A percentile compares a stretch with the other conserved stretches of the same genome.
These are phyloP conservation scores for Yamadazyma buinensis DNA, from an alignment of 1,139 yeast genomes.

Conservation along the genomic window DNA sequence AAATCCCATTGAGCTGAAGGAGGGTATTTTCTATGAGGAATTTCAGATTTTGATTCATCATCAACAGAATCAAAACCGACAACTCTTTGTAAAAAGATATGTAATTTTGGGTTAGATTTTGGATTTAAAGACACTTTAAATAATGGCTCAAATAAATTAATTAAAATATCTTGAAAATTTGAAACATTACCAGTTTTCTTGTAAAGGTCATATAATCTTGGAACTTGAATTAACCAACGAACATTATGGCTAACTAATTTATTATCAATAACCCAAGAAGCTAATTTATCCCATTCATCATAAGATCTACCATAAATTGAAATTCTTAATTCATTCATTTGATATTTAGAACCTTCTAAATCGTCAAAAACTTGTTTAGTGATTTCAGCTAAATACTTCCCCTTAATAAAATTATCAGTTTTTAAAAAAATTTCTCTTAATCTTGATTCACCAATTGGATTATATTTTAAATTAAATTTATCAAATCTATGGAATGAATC, in stretches of 20 bases:
- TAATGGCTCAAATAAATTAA: slow-evolving; percentile 81
- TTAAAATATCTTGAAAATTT: slow-evolving; percentile 72
- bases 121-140: slow-evolving; percentile 90
- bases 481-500: slow-evolving; percentile 98
- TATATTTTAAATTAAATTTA: slow-evolving; percentile 93
- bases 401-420: slow-evolving; percentile 89
- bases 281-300: slow-evolving; percentile 94
- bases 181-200: slow-evolving; percentile 69
- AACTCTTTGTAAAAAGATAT: slow-evolving; percentile 84
- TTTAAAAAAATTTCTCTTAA: slow-evolving; percentile 91
- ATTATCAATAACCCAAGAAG: slow-evolving; percentile 92
- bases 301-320: slow-evolving; percentile 87
- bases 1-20: slow-evolving; percentile 78
- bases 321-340: slow-evolving; percentile 94
- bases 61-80: slow-evolving; percentile 98
- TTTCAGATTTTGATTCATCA: slow-evolving; percentile 91
- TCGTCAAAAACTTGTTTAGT: slow-evolving; percentile 92
- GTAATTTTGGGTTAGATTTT: slow-evolving; percentile 78
- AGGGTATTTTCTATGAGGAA: slow-evolving; percentile 78
- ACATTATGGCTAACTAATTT: slow-evolving; percentile 90
- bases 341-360: slow-evolving; percentile 91
- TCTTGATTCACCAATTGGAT: slow-evolving; percentile 97
- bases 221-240: slow-evolving; percentile 95
- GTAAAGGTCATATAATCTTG: slow-evolving; percentile 87
- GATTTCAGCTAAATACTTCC: slow-evolving; percentile 86